A percentile compares a stretch with the other conserved stretches of the same genome.
Conservation (phyloP, 23 red algal species). For the Gracilaria caudata region DNA sequence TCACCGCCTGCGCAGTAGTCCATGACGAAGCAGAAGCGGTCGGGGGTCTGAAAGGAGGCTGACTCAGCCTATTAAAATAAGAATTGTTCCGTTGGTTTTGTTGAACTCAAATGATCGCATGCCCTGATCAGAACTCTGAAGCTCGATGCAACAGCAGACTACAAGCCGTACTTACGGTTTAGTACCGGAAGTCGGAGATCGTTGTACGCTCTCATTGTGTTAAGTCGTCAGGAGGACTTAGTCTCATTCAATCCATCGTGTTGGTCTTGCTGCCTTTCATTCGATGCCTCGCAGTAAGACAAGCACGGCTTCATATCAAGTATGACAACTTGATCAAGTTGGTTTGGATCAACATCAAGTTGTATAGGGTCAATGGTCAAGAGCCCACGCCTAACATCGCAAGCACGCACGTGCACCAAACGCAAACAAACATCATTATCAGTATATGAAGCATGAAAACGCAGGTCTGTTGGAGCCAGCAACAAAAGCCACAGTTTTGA, state of each 20-base stretch:
- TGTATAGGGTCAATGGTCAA: background rate
- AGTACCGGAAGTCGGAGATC: too few relatives aligned
- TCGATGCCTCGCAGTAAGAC: conserved; percentile 35
- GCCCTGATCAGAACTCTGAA: too few relatives aligned
- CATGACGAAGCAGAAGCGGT: conserved; percentile 87
- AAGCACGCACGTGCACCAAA: background rate
- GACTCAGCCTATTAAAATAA: too few relatives aligned
- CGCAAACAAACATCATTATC: background rate
- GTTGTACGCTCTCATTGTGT: too few relatives aligned
- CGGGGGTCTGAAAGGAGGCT: conserved; percentile 92
- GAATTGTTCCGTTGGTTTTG: too few relatives aligned
- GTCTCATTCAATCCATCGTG: background rate
- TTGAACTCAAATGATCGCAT: too few relatives aligned
- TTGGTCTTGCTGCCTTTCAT: background rate
- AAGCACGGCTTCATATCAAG: conserved; percentile 34
- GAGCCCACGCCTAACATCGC: background rate
- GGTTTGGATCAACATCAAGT: background rate
- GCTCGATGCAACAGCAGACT: too few relatives aligned
- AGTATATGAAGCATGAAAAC: background rate
- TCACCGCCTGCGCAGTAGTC: conserved; percentile 89
- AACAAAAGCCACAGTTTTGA: conserved; percentile 11
- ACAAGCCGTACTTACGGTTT: too few relatives aligned
- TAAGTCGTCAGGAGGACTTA: too few relatives aligned
- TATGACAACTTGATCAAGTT: background rate
- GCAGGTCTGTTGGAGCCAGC: background rate